Percentiles rank a stretch among this genome's conserved stretches.
phyloP scores from a whole-genome alignment of 306 rosid species.

The Trifolium subterraneum region DNA sequence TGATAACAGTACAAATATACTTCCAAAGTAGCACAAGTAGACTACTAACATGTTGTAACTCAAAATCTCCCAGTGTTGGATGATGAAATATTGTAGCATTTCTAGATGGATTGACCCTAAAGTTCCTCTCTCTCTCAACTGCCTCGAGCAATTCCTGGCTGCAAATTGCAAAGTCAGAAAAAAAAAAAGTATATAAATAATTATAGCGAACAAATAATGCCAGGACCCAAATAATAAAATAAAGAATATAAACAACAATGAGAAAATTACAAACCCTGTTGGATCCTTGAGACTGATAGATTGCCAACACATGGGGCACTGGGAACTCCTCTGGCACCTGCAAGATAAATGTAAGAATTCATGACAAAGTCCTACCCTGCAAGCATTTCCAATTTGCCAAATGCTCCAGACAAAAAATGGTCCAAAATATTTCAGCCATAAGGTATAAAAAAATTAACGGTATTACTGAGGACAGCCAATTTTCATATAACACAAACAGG shows the following conservation, averaged over 20 bases:
- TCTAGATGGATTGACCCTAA: conserved; percentile 78
- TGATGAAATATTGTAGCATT: conserved; percentile 92
- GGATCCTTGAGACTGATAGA: conserved; percentile 94
- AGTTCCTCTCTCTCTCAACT: conserved; percentile 83
- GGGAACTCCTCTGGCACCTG: conserved; percentile 99
- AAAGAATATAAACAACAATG: conserved; percentile 13
- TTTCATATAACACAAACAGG: conserved; percentile 9
- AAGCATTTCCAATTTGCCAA: conserved; percentile 34
- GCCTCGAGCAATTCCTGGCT: conserved; percentile 96
- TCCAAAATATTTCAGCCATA: conserved; percentile 24
- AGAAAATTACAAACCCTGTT: conserved; percentile 60
- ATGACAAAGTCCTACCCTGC: conserved; percentile 11
- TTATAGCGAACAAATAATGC: conserved; percentile 24
- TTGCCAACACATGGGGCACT: conserved; percentile 99
- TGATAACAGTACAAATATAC: conserved; percentile 30
- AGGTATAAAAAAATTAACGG: not conserved
- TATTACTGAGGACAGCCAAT: conserved; percentile 1
- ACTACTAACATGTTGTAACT: conserved; percentile 85
- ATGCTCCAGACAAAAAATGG: conserved; percentile 18
- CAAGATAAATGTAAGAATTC: conserved; percentile 32
- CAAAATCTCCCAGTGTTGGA: conserved; percentile 96
- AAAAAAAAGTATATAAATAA: conserved; percentile 27
- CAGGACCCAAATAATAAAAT: not conserved
- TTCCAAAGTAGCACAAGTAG: conserved; percentile 40
- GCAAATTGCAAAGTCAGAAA: conserved; percentile 52